phyloP scores from a whole-genome alignment of 2,329 filamentous ascomycete genomes.

The Diaporthe capsici region DNA sequence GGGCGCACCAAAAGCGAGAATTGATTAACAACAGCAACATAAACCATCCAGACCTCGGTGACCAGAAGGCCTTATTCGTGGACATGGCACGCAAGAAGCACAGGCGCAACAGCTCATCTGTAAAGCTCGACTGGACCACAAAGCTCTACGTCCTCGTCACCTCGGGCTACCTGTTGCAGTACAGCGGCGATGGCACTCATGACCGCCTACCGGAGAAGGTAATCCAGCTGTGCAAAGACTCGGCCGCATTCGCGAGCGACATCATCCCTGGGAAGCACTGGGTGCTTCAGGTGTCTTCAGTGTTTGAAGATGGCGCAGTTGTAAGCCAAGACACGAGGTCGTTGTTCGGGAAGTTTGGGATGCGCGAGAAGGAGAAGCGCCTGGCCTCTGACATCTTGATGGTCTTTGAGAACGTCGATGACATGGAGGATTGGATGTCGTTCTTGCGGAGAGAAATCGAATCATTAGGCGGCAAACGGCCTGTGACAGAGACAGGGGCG shows the following conservation, averaged over 20 bases:
- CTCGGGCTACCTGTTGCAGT: slow-evolving; percentile 82
- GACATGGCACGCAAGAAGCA: slow-evolving; percentile 63
- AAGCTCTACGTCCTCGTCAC: slow-evolving; percentile 82
- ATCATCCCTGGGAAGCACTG: slow-evolving; percentile 84
- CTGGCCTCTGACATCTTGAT: slow-evolving; percentile 76
- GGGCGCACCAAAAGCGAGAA: slow-evolving; percentile 68
- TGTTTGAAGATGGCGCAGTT: slow-evolving; percentile 71
- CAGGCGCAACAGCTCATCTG: slow-evolving; percentile 58
- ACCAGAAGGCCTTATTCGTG: slow-evolving; percentile 47
- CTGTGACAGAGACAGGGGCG: slow-evolving; percentile 71
- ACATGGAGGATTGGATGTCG: slow-evolving; percentile 83
- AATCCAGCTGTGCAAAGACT: slow-evolving; percentile 79
- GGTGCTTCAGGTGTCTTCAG: slow-evolving; percentile 82
- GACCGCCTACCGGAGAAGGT: slow-evolving; percentile 82
- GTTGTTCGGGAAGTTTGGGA: slow-evolving; percentile 74
- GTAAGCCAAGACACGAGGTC: slow-evolving; percentile 68
- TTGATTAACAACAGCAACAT: slow-evolving; percentile 43
- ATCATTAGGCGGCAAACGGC: slow-evolving; percentile 75
- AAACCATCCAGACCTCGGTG: slow-evolving; percentile 38
- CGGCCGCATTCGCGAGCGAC: slow-evolving; percentile 85
- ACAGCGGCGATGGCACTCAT: slow-evolving; percentile 77
- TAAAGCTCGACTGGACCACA: slow-evolving; percentile 74
- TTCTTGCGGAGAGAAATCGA: slow-evolving; percentile 79
- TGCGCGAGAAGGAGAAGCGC: slow-evolving; percentile 70
- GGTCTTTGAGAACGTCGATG: slow-evolving; percentile 79